phyloP scores from a whole-genome alignment of 768 basidiomycete species.

The Rubroboletus pulcherrimus region DNA sequence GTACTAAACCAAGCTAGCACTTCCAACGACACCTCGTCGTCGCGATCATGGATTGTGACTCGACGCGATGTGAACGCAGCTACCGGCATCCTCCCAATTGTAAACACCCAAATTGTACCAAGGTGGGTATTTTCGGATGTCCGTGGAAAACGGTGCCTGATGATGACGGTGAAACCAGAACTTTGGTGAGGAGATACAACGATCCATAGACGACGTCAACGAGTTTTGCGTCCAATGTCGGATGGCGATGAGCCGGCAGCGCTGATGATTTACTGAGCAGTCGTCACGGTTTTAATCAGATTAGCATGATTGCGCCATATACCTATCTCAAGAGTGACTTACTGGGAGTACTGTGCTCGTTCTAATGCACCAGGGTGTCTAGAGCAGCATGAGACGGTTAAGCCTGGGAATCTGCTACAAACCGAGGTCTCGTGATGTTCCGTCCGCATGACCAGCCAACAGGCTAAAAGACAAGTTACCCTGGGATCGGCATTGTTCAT shows the following conservation, averaged over 20 bases:
- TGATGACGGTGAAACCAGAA: constrained; percentile 38
- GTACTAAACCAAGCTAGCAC: constrained; percentile 45
- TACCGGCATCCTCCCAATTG: constrained; percentile 56
- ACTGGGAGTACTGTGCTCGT: constrained; percentile 7
- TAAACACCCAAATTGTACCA: constrained; percentile 48
- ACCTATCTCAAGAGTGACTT: constrained; percentile 23
- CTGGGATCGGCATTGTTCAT: neutral
- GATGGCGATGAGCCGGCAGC: constrained; percentile 45
- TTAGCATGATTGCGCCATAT: constrained; percentile 26
- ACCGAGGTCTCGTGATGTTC: constrained; percentile 3
- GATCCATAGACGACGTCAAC: constrained; percentile 64
- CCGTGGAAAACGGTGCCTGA: constrained; percentile 13
- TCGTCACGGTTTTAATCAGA: constrained; percentile 3
- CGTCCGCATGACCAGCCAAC: constrained; percentile 3
- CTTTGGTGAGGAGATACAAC: constrained; percentile 66
- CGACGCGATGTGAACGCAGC: constrained; percentile 58
- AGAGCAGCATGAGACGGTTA: neutral
- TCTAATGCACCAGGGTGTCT: neutral
- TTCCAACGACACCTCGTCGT: constrained; percentile 74
- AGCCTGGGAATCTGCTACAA: neutral
- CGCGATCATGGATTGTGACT: constrained; percentile 75
- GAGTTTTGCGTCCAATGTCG: constrained; percentile 71
- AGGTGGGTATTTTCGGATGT: constrained; percentile 41
- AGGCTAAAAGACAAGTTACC: neutral
- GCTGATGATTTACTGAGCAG: constrained; percentile 8